These are phyloP conservation scores for Russula sp. DNA, from an alignment of 768 basidiomycete genomes.

Conservation along the genomic window DNA sequence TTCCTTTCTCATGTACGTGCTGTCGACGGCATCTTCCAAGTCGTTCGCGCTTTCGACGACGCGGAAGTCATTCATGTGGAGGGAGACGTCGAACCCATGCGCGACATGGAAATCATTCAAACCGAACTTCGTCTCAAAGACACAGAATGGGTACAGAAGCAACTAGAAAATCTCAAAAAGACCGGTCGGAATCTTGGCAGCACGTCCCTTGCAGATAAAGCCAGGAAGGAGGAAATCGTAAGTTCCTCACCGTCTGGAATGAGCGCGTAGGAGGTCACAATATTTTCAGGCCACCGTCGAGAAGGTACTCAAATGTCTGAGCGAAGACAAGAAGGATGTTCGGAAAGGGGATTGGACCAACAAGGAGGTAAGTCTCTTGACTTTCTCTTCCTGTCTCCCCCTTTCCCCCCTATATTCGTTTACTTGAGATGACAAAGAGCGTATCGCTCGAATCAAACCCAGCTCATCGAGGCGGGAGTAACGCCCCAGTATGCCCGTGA, in stretches of 20 bases:
- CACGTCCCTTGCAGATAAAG: slow-evolving; percentile 82
- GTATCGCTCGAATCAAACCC: slow-evolving; percentile 73
- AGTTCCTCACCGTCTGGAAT: slow-evolving; percentile 25
- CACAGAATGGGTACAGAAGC: slow-evolving; percentile 97
- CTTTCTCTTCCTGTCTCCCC: not conserved
- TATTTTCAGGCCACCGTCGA: slow-evolving; percentile 65
- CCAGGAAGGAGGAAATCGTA: slow-evolving; percentile 93
- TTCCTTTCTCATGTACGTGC: slow-evolving; percentile 97
- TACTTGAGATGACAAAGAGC: slow-evolving; percentile 70
- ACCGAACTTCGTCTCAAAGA: slow-evolving; percentile 94
- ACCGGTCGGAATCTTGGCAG: slow-evolving; percentile 62
- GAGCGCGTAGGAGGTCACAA: not conserved
- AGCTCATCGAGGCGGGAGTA: slow-evolving; percentile 95
- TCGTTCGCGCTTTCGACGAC: slow-evolving; percentile 96
- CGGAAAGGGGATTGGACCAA: slow-evolving; percentile 92
- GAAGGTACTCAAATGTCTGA: slow-evolving; percentile 73
- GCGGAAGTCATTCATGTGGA: slow-evolving; percentile 99
- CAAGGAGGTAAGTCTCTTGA: slow-evolving; percentile 72
- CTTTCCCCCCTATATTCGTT: slow-evolving; percentile 8
- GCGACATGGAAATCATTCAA: slow-evolving; percentile 97
- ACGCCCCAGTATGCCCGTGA: slow-evolving; percentile 74
- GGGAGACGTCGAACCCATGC: slow-evolving; percentile 90
- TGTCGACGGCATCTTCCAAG: slow-evolving; percentile 98
- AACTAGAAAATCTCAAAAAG: slow-evolving; percentile 73
- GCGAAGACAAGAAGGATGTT: slow-evolving; percentile 78